Evolutionary conservation across 352 stramenopile genomes (phyloP).

Genomic region (Phytophthora constricta): DNA sequence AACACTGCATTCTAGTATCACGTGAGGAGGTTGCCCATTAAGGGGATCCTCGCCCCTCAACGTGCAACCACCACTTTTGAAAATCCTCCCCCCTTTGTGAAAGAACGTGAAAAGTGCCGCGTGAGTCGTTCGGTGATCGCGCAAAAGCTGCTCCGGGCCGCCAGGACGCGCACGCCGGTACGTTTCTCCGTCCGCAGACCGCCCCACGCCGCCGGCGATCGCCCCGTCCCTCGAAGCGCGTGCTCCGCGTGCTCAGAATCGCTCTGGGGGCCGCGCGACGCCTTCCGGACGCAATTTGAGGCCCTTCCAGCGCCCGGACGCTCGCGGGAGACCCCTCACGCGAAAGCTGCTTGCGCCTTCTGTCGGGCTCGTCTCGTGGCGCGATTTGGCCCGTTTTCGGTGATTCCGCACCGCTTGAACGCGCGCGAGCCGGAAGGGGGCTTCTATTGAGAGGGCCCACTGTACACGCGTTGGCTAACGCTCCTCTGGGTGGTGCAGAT

Average conservation of each 20-base stretch:
- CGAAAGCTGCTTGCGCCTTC: slow-evolving; percentile 25
- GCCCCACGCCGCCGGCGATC: too few relatives aligned
- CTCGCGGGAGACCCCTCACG: slow-evolving; percentile 15
- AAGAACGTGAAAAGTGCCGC: too few relatives aligned
- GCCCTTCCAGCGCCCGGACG: slow-evolving; percentile 17
- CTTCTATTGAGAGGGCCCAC: slow-evolving; percentile 9
- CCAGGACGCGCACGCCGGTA: too few relatives aligned
- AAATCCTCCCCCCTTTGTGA: too few relatives aligned
- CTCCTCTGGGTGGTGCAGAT: slow-evolving; percentile 33
- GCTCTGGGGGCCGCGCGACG: slow-evolving; percentile 18
- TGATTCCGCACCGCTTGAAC: slow-evolving; percentile 32
- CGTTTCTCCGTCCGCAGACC: too few relatives aligned
- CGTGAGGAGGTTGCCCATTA: too few relatives aligned
- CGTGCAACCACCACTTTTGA: too few relatives aligned
- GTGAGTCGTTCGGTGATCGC: too few relatives aligned
- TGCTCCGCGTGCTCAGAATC: slow-evolving; percentile 28
- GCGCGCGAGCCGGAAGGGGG: slow-evolving; percentile 15
- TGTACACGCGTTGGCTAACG: slow-evolving; percentile 18
- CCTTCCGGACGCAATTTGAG: slow-evolving; percentile 18
- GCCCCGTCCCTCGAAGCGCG: slow-evolving; percentile 32
- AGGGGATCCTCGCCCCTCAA: too few relatives aligned
- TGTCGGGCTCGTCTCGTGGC: slow-evolving; percentile 13
- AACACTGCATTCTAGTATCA: too few relatives aligned
- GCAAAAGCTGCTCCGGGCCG: too few relatives aligned
- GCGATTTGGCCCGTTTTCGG: slow-evolving; percentile 31